Percentiles rank a stretch among this genome's conserved stretches.
These are phyloP conservation scores for Microdochium bolleyi DNA, from an alignment of 2,329 filamentous ascomycete genomes.

Conservation along the genomic window DNA sequence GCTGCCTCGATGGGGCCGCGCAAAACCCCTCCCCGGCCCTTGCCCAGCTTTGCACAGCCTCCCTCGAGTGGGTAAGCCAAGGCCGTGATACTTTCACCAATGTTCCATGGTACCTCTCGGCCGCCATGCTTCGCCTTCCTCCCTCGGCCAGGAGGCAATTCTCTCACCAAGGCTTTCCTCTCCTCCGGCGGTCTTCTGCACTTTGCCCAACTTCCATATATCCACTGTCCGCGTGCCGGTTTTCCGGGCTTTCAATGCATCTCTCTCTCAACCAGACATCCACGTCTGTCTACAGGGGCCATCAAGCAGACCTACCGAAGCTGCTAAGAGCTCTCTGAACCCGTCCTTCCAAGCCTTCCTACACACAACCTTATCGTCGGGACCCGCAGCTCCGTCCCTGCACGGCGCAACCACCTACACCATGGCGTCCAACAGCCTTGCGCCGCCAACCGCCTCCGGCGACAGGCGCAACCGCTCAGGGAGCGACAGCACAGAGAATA, in stretches of 20 bases:
- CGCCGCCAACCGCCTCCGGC: background rate
- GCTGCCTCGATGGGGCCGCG: background rate
- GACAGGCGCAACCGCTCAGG: background rate
- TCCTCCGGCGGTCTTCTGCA: background rate
- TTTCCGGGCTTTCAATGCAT: background rate
- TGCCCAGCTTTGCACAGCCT: background rate
- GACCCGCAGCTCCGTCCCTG: background rate
- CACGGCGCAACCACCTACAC: background rate
- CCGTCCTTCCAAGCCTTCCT: background rate
- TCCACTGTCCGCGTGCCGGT: background rate
- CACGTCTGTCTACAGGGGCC: background rate
- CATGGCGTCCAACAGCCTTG: conserved; percentile 1
- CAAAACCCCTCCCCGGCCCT: background rate
- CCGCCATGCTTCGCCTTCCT: background rate
- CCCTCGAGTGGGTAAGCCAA: background rate
- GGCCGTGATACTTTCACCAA: background rate
- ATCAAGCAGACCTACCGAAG: background rate
- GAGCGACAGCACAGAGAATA: background rate
- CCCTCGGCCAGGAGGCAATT: background rate
- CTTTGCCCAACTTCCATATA: background rate
- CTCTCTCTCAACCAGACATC: background rate
- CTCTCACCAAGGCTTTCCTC: background rate
- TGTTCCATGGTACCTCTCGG: background rate
- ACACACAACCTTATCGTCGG: background rate
- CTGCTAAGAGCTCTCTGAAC: background rate